Evolutionary conservation across 164 flowering plant species (phyloP), one percentile per base, ranked within the genome.

Genomic region (Liriodendron chinense): DNA sequence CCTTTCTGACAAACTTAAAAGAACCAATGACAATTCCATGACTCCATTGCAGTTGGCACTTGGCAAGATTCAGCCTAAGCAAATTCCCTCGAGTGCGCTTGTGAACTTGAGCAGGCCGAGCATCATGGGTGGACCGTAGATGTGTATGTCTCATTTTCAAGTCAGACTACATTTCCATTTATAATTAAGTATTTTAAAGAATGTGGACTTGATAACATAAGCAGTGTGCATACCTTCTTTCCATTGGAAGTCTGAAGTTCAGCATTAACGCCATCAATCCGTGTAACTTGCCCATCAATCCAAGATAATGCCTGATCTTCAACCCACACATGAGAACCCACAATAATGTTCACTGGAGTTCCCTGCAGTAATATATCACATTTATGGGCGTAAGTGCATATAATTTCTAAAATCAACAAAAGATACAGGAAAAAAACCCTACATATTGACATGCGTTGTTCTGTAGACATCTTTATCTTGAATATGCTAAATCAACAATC

Each of bases 241-340:
- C 88, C 89, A 72, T 79, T 77, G 65, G 79, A 72, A 10, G 88
- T 86, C 13, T 63, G 80, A 68, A 86, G 82, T 74, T 87, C 86
- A 66, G 85, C 84, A 74, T 84, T 84, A 53, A 76, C 57, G 16
- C 89, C 87, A 81, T 70, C 78, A 53, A 89, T 81, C 50, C 72
- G 72, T 20, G 76, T 75, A 53, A 87, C 89, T 82, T 86, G 66
- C 66, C 92, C 90, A 84, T 87, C 92, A 73, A 85, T 67, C 92
- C 92, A 89, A 72, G 90, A 89, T 72, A 78, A 72, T 63, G n/a
- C 77, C 67, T 86, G 82, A 78, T 87, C 90, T 77, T 89, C 92
- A 66, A 87, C 84, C 91, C 91, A 87, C 34, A 87, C 91, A 82
- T 85, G 84, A 77, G 91, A 87, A 28, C 90, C 91, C 20, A 84